Percentiles rank a stretch among this genome's conserved stretches.
phyloP scores from a whole-genome alignment of 352 stramenopile genomes.

The Phytopythium kandeliae region DNA sequence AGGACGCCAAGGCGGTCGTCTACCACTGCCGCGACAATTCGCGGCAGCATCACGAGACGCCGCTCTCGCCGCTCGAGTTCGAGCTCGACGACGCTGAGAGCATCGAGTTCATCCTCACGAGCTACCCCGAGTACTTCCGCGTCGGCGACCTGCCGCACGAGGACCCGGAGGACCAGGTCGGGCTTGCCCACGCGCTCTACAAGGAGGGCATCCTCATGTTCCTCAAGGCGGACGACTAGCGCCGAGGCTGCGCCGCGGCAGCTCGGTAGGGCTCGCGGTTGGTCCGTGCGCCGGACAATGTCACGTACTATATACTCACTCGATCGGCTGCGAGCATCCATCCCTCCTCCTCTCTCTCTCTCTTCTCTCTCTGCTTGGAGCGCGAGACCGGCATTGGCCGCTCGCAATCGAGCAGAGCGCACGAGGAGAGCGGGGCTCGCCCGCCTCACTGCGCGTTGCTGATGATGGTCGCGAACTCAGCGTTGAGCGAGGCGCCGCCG shows the following conservation, averaged over 20 bases:
- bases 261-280: no score
- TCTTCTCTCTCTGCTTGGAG: no score
- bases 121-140: slow-evolving; percentile 73
- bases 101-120: slow-evolving; percentile 71
- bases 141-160: slow-evolving; percentile 74
- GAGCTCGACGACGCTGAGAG: slow-evolving; percentile 76
- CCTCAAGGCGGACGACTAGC: slow-evolving; percentile 37
- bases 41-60: slow-evolving; percentile 63
- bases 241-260: no score
- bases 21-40: slow-evolving; percentile 83
- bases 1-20: slow-evolving; percentile 68
- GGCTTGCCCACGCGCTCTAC: slow-evolving; percentile 64
- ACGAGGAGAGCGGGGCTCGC: no score
- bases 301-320: slow-evolving; percentile 4
- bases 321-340: no score
- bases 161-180: slow-evolving; percentile 65
- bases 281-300: background rate
- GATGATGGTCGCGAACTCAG: slow-evolving; percentile 86
- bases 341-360: no score
- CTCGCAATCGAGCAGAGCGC: no score
- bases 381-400: no score
- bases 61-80: slow-evolving; percentile 69
- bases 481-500: slow-evolving; percentile 84
- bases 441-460: slow-evolving; percentile 30
- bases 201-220: slow-evolving; percentile 75